Base-by-base conservation (phyloP, 179 eudicot genomes). In the Spergularia azorica region DNA sequence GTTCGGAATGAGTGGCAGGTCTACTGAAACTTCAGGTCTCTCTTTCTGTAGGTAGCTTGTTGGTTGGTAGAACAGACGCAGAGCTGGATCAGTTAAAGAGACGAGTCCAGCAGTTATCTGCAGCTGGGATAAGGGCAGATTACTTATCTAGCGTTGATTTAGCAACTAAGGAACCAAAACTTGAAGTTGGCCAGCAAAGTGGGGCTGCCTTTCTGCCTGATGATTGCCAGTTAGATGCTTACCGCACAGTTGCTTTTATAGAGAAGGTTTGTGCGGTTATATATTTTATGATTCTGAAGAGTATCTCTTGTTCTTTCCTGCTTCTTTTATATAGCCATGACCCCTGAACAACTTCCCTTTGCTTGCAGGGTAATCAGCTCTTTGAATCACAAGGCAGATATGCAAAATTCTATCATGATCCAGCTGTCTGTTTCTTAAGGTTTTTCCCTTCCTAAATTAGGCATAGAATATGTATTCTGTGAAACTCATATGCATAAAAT, bases 151-250 rank as follows among this genome's bases (percentile, higher is more conserved):
- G 65, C 71, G 48, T 65, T 78, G 92, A 89, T 58, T 79, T 95
- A 70, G 75, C 70, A 77, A 61, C 55, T 21, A 77, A 81, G 57
- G 97, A 95, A 87, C 99, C 99, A 39, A 91, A 89, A 78, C 89
- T 95, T 67, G 70, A 48, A 79, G 83, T 90, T 74, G 89, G 85
- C 55, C 74, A 69, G 67, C 91, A 91, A 55, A 83, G 88, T 63
- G 89, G 90, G 68, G 97, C 97, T 55, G 94, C 89, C 21, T 91
- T 91, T 81, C 61, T 90, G 59, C 97, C 94, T 9, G 92, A 95
- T 85, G 99, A 95, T 77, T 85, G 83, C 73, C 97, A 93, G 73
- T 64, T 95, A 72, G 99, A 95, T 84, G 97, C 97, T 83, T 71
- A 77, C 36, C 87, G 88, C 67, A 83, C 97, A 3, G 92, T 91